Base-by-base conservation (phyloP, 305 asterid genomes). In the Lippia alba region DNA sequence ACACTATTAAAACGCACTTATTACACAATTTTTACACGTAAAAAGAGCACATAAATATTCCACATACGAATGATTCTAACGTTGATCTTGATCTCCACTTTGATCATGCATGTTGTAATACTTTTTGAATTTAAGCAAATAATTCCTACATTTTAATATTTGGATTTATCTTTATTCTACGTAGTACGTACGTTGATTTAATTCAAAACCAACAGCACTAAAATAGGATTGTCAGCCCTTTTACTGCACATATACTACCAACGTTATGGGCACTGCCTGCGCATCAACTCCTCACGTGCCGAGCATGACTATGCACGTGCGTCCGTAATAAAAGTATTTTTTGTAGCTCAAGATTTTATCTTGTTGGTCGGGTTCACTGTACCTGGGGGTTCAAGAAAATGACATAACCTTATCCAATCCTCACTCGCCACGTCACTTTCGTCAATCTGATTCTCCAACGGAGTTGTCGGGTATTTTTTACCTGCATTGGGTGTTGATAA, bases 321-420 rank as follows among this genome's bases (percentile, higher is more conserved):
- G 17, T 8, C 41, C 8, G 49, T 39, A 39, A 44, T 44, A 5
- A 20, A 12, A 34, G 5, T 1, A 5, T 56, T 12, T 9, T 33
- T 0, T 34, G 14, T 3, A 59, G 12, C 8, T 15, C 4, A 33
- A 39, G 56, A 40, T 9, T 20, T 33, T 30, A 12, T 6, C 11
- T 1, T 4, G 61, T 40, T 45, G 69, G 78, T n/a, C 33, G 12
- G 60, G 45, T 67, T 67, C 78, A 18, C n/a, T 33, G 71, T 50
- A 70, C 30, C 62, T 24, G 7, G 41, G 41, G 41, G 0, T 36
- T 36, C 41, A 8, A 36, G 6, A 36, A 36, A 36, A 36, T 4
- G 41, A 36, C 41, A 36, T 4, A 36, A 36, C 2, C 41, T 24
- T 36, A 36, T 36, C 41, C 41, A 36, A 36, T 36, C 41, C 41